These are phyloP conservation scores for Yarrowia sp. DNA, from an alignment of 805 yeast species.

Conservation along the genomic window DNA sequence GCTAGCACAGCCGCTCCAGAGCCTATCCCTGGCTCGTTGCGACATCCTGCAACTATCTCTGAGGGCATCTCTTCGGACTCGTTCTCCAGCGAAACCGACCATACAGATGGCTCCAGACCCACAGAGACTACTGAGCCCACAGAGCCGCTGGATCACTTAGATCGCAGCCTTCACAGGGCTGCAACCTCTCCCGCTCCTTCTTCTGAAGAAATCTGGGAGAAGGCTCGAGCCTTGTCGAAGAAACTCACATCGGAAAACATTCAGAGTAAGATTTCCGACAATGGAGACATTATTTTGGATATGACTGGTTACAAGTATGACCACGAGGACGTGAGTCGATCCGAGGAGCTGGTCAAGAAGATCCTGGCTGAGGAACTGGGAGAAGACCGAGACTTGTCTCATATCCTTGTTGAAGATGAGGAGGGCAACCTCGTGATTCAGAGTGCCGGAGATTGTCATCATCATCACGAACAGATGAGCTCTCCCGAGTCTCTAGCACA, in stretches of 20 bases:
- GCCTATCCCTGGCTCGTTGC: neutral
- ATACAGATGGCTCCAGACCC: neutral
- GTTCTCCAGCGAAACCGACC: conserved; percentile 17
- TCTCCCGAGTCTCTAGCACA: conserved; percentile 28
- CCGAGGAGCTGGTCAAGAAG: conserved; percentile 71
- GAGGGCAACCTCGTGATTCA: conserved; percentile 39
- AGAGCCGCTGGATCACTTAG: neutral
- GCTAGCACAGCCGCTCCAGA: conserved; percentile 17
- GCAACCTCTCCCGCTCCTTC: conserved; percentile 21
- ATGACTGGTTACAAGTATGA: conserved; percentile 95
- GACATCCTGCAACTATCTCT: conserved; percentile 1
- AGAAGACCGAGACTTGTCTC: conserved; percentile 35
- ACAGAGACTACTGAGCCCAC: conserved; percentile 4
- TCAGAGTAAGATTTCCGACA: conserved; percentile 80
- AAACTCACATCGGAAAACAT: conserved; percentile 64
- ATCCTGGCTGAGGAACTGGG: conserved; percentile 71
- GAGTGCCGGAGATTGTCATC: conserved; percentile 27
- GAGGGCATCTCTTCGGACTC: conserved; percentile 6
- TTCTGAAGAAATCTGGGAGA: conserved; percentile 47
- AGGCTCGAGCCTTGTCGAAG: conserved; percentile 60
- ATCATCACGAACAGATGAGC: conserved; percentile 12
- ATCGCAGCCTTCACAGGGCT: neutral
- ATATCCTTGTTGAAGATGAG: conserved; percentile 36
- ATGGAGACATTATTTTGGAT: conserved; percentile 87
- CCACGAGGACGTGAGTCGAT: conserved; percentile 66